Percentiles rank a stretch among this genome's conserved stretches.
These are phyloP conservation scores for Metschnikowia vanudenii DNA, from an alignment of 805 yeast species.

Conservation along the genomic window DNA sequence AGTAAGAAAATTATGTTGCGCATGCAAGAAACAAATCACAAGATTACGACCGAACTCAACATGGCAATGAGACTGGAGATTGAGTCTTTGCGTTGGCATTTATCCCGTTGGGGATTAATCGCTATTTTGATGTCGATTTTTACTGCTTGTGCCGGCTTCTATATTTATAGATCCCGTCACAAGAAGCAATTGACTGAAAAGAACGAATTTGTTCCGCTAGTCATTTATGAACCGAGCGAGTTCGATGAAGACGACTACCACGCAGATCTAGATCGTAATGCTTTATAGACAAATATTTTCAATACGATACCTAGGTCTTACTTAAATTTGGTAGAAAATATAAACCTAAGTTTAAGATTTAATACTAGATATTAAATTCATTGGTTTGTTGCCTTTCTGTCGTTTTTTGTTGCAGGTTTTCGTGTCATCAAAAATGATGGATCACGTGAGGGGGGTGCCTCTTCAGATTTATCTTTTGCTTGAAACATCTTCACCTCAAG, in stretches of 20 bases:
- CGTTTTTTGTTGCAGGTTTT: neutral
- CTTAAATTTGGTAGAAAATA: too few species aligned
- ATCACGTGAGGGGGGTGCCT: neutral
- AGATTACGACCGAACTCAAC: slow-evolving; percentile 76
- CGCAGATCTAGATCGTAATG: slow-evolving; percentile 47
- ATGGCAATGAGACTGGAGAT: slow-evolving; percentile 83
- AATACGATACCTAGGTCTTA: too few species aligned
- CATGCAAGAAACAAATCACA: slow-evolving; percentile 80
- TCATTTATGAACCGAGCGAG: slow-evolving; percentile 47
- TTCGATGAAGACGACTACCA: slow-evolving; percentile 55
- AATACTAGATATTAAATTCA: too few species aligned
- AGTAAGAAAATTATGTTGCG: slow-evolving; percentile 65
- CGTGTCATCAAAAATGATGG: neutral
- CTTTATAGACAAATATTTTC: slow-evolving; percentile 6
- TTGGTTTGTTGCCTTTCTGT: too few species aligned
- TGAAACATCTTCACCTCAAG: neutral
- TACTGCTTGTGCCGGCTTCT: slow-evolving; percentile 50
- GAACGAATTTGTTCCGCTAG: slow-evolving; percentile 43
- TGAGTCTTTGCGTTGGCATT: slow-evolving; percentile 89
- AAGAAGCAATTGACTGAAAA: slow-evolving; percentile 24
- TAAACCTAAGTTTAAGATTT: too few species aligned
- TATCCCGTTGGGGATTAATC: slow-evolving; percentile 82
- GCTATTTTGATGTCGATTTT: slow-evolving; percentile 69
- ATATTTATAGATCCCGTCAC: slow-evolving; percentile 38
- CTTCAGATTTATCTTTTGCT: neutral